These are phyloP conservation scores for Epithemia pelagica DNA, from an alignment of 108 stramenopile species.

Conservation along the genomic window DNA sequence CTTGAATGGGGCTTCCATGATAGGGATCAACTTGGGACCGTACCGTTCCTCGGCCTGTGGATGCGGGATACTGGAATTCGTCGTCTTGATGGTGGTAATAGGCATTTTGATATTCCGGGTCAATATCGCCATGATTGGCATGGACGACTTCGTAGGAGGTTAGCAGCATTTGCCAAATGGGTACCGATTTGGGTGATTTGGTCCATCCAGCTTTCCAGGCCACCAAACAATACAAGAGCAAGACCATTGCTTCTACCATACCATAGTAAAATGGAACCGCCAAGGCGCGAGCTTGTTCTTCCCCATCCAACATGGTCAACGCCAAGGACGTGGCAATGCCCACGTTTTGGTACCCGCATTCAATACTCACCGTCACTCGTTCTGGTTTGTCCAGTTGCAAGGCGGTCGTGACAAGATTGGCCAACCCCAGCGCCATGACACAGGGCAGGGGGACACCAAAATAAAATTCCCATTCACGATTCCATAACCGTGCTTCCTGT, in stretches of 20 bases:
- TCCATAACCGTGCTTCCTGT: slow-evolving; percentile 52
- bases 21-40: background rate
- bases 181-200: slow-evolving; percentile 43
- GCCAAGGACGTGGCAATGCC: slow-evolving; percentile 77
- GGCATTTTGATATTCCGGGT: background rate
- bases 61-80: background rate
- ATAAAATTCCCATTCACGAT: slow-evolving; percentile 69
- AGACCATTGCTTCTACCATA: slow-evolving; percentile 36
- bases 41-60: no score
- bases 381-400: slow-evolving; percentile 55
- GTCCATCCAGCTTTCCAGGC: slow-evolving; percentile 63
- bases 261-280: slow-evolving; percentile 70
- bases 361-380: slow-evolving; percentile 67
- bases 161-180: slow-evolving; percentile 34
- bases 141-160: slow-evolving; percentile 43
- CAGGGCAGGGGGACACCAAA: slow-evolving; percentile 56
- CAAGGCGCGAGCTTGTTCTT: slow-evolving; percentile 50
- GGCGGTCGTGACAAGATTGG: slow-evolving; percentile 39
- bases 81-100: background rate
- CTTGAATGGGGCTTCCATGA: background rate
- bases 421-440: slow-evolving; percentile 50
- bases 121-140: background rate
- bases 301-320: slow-evolving; percentile 70
- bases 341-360: slow-evolving; percentile 85
- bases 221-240: slow-evolving; percentile 44